Conservation (phyloP, 352 stramenopile species). For the Phytophthora hybrid region DNA sequence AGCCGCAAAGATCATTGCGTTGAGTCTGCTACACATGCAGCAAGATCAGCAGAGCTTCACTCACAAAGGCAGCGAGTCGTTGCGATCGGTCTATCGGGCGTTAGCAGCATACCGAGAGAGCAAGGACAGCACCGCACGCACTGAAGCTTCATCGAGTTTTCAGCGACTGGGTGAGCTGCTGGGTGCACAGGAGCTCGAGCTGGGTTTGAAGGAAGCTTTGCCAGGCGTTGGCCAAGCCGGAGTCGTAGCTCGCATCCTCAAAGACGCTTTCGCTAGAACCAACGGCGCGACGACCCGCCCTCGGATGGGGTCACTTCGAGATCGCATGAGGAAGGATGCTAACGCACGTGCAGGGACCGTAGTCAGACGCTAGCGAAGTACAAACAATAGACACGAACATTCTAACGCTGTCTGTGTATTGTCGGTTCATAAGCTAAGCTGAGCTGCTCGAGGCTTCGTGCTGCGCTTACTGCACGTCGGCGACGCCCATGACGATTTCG, state of each 20-base stretch:
- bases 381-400: conserved; percentile 10
- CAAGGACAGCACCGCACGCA: conserved; percentile 57
- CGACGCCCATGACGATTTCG: conserved; percentile 86
- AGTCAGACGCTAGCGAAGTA: not conserved
- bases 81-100: conserved; percentile 43
- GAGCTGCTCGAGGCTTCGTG: not conserved
- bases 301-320: conserved; percentile 45
- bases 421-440: conserved; percentile 16
- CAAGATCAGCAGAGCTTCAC: conserved; percentile 20
- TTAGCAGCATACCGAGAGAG: conserved; percentile 55
- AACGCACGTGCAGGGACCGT: conserved; percentile 16
- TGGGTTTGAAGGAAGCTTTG: conserved; percentile 43
- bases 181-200: conserved; percentile 40
- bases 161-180: conserved; percentile 51
- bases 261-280: conserved; percentile 44
- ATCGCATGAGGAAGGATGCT: conserved; percentile 38
- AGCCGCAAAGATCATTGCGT: conserved; percentile 54
- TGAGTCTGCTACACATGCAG: conserved; percentile 40
- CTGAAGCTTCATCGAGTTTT: conserved; percentile 53
- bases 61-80: conserved; percentile 16
- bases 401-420: conserved; percentile 28
- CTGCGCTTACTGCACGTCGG: conserved; percentile 71
- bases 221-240: conserved; percentile 29
- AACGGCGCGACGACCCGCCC: not conserved
- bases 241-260: conserved; percentile 44